phyloP scores from a whole-genome alignment of 352 stramenopile species.

The Thalassiosira hispida region DNA sequence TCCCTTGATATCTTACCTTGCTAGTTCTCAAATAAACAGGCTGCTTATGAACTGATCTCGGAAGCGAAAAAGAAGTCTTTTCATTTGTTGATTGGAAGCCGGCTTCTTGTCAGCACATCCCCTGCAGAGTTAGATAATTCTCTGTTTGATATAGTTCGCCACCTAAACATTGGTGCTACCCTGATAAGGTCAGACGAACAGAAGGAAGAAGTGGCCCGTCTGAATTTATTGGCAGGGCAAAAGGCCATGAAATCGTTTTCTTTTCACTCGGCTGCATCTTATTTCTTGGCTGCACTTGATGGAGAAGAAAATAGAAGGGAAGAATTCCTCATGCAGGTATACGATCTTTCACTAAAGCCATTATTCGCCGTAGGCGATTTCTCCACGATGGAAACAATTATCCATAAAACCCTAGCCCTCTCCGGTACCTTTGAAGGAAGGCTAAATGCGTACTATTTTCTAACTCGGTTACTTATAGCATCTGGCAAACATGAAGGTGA shows the following conservation, averaged over 20 bases:
- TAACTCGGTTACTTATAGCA: no score
- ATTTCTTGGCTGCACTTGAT: no score
- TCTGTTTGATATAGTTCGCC: constrained; percentile 20
- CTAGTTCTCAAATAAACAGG: no score
- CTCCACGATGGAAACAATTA: no score
- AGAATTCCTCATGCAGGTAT: no score
- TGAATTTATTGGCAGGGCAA: constrained; percentile 15
- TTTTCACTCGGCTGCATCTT: constrained; percentile 19
- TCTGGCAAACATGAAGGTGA: no score
- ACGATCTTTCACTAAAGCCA: no score
- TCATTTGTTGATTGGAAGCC: constrained; percentile 20
- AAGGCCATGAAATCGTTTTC: constrained; percentile 17
- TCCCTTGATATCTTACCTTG: no score
- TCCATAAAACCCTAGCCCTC: no score
- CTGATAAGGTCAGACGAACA: not conserved
- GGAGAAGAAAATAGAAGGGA: not conserved
- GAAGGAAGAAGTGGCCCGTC: constrained; percentile 6
- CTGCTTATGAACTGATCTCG: not conserved
- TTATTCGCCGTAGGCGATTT: no score
- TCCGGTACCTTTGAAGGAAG: no score
- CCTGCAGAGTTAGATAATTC: constrained; percentile 1
- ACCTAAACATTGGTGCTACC: constrained; percentile 13
- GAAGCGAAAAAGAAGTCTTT: not conserved
- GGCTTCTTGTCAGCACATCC: constrained; percentile 5
- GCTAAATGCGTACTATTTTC: no score